Evolutionary conservation across 257 asterid species (phyloP), one percentile per base, ranked within the genome.

Genomic region (Handroanthus guayacan): DNA sequence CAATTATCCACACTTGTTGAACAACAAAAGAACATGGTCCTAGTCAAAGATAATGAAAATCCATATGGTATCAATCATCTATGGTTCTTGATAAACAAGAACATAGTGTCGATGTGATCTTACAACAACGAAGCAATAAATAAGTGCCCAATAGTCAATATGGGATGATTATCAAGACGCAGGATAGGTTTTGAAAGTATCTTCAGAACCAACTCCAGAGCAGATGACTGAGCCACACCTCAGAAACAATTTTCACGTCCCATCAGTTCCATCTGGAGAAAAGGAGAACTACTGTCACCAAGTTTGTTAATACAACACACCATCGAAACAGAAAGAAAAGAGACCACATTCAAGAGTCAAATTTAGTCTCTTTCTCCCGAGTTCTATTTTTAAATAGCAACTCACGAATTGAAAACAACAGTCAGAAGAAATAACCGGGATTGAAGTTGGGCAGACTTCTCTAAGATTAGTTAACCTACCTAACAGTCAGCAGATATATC

Each of bases 241-340:
- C 83, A 62, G 80, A 84, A 82, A 78, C 75, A 57, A 82, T 60
- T 84, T 50, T 93, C 97, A 94, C 97, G 97, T 92, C 71, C 97
- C 98, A 78, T 94, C 97, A 84, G 62, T 80, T 84, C 87, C 92
- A 94, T 94, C 97, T 92, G 97, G 95, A 79, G 91, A 86, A 87
- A 94, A 91, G 88, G 96, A 91, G 83, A 89, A 87, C 85, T 86
- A 20, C 67, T 47, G 89, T 91, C 87, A 93, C 92, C 80, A 87
- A 78, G 79, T 74, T 76, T 66, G 71, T 84, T 79, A 86, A 83
- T 75, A 82, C 79, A 84, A 78, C 72, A 75, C 79, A 80, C 69
- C 75, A 60, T 69, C 67, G 58, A 78, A 68, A 66, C 61, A 71
- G 69, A 78, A 73, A 79, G 51, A 20, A 74, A 52, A 57, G 44